phyloP scores from a whole-genome alignment of 192 early-diverging fungal species.

The Phlyctochytrium planicorne region DNA sequence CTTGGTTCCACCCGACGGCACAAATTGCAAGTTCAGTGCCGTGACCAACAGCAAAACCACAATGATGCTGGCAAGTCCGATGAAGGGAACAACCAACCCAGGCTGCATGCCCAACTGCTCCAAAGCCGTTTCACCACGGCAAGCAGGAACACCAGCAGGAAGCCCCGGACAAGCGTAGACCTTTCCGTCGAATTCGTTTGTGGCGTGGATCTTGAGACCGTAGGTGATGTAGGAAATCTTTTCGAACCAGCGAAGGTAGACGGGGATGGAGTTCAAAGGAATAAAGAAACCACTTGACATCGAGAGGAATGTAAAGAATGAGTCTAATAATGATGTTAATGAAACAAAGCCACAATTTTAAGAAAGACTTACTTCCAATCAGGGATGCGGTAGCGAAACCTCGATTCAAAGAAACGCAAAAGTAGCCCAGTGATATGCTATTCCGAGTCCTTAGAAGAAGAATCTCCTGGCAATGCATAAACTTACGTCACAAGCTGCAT shows the following conservation, averaged over 20 bases:
- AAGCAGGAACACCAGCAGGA: not conserved
- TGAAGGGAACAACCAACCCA: not conserved
- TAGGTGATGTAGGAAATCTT: constrained; percentile 34
- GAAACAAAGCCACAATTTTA: no score
- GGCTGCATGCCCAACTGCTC: constrained; percentile 21
- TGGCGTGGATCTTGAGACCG: constrained; percentile 29
- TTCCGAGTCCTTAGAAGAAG: not conserved
- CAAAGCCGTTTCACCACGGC: constrained; percentile 22
- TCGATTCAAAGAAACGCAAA: constrained; percentile 39
- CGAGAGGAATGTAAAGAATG: constrained; percentile 36
- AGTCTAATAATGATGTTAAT: not conserved
- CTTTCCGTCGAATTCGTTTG: constrained; percentile 46
- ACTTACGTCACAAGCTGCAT: constrained; percentile 36
- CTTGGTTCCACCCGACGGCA: not conserved
- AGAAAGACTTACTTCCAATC: not conserved
- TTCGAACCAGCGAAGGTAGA: constrained; percentile 40
- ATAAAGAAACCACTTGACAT: constrained; percentile 48
- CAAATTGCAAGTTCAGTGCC: not conserved
- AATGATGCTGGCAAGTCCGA: not conserved
- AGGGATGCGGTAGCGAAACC: constrained; percentile 46
- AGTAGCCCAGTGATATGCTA: constrained; percentile 27
- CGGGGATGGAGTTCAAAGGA: constrained; percentile 35
- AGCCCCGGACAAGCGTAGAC: constrained; percentile 34
- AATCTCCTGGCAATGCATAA: not conserved
- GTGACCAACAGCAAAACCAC: not conserved